These are phyloP conservation scores for Dendrocalamus latiflorus DNA, from an alignment of 202 grass and related monocot genomes.

Conservation along the genomic window DNA sequence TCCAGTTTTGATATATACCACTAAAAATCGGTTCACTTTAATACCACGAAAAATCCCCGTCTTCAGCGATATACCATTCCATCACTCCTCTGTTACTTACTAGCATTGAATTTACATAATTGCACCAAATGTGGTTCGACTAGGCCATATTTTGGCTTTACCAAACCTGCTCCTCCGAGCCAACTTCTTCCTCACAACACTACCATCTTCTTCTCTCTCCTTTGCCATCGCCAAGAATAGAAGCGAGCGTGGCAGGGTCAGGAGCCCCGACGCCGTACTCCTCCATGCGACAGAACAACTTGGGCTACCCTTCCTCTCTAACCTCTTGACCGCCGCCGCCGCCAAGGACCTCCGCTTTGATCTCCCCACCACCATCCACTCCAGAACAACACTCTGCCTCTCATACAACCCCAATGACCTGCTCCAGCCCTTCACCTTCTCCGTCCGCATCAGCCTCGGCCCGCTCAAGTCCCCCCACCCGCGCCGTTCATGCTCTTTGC, in stretches of 20 bases:
- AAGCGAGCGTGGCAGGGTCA: conserved; percentile 45
- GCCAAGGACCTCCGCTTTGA: conserved; percentile 73
- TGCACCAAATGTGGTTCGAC: too few relatives aligned
- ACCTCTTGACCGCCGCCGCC: conserved; percentile 49
- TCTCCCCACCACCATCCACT: conserved; percentile 61
- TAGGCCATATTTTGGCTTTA: too few relatives aligned
- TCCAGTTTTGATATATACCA: too few relatives aligned
- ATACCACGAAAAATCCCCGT: too few relatives aligned
- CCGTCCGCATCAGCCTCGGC: conserved; percentile 72
- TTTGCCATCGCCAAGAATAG: conserved; percentile 26
- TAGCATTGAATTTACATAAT: too few relatives aligned
- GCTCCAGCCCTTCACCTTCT: conserved; percentile 64
- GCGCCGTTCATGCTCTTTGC: conserved; percentile 59
- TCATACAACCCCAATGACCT: conserved; percentile 82
- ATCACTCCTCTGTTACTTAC: too few relatives aligned
- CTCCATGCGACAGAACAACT: conserved; percentile 63
- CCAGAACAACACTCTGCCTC: conserved; percentile 64
- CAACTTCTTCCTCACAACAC: too few relatives aligned
- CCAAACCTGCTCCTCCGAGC: too few relatives aligned
- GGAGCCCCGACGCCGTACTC: conserved; percentile 50
- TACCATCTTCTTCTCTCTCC: too few relatives aligned
- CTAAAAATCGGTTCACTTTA: too few relatives aligned
- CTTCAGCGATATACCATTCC: too few relatives aligned
- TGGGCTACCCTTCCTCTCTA: conserved; percentile 64
- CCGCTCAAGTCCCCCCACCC: conserved; percentile 37